phyloP scores from a whole-genome alignment of 2,329 filamentous ascomycete genomes.

The Exophiala alcalophila region DNA sequence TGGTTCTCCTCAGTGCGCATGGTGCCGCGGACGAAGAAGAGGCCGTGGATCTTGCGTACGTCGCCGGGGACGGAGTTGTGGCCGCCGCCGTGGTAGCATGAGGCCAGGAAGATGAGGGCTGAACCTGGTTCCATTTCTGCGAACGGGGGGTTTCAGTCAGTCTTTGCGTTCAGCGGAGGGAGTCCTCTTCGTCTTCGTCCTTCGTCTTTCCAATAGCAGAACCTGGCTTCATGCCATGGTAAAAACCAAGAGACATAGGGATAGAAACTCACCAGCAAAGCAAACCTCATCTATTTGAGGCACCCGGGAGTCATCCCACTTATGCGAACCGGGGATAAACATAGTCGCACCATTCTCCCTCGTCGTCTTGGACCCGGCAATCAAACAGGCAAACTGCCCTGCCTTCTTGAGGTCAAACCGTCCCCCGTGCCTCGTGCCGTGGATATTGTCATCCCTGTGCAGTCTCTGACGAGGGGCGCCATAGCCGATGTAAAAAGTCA shows the following conservation, averaged over 20 bases:
- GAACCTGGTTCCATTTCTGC: constrained; percentile 39
- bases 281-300: constrained; percentile 34
- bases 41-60: constrained; percentile 29
- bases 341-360: constrained; percentile 50
- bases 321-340: constrained; percentile 50
- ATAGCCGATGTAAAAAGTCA: constrained; percentile 33
- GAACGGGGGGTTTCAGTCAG: neutral
- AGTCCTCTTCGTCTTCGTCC: too few relatives aligned
- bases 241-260: neutral
- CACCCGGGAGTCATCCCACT: constrained; percentile 31
- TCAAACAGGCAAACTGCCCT: constrained; percentile 27
- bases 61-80: constrained; percentile 29
- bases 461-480: constrained; percentile 36
- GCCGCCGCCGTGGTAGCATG: constrained; percentile 36
- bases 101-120: constrained; percentile 38
- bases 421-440: constrained; percentile 31
- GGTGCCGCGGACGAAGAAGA: constrained; percentile 27
- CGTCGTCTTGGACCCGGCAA: constrained; percentile 35
- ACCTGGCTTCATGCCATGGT: too few relatives aligned
- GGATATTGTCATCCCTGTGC: constrained; percentile 39
- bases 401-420: constrained; percentile 32
- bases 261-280: constrained; percentile 33
- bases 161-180: constrained; percentile 2
- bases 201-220: too few relatives aligned
- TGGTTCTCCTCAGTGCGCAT: constrained; percentile 32